A percentile compares a stretch with the other conserved stretches of the same genome.
Conservation (phyloP, 2,329 filamentous ascomycete species). For the Tricladium varicosporioides region DNA sequence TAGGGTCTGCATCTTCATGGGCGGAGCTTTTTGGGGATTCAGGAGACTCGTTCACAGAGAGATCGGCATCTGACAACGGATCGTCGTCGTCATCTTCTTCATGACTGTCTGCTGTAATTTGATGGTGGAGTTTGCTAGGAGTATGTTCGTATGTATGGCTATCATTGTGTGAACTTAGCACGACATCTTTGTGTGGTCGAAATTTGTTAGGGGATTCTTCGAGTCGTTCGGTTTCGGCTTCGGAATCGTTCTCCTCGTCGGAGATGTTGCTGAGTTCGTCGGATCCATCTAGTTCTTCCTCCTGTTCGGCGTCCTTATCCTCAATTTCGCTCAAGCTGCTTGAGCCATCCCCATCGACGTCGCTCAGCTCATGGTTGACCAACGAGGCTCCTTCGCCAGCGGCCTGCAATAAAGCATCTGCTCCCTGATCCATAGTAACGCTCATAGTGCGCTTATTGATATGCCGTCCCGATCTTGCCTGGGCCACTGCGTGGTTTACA, state of each 20-base stretch:
- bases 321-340: slow-evolving; percentile 93
- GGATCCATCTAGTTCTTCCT: slow-evolving; percentile 45
- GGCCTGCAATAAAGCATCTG: slow-evolving; percentile 29
- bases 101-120: slow-evolving; percentile 43
- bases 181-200: slow-evolving; percentile 57
- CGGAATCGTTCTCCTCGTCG: slow-evolving; percentile 67
- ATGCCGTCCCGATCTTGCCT: slow-evolving; percentile 24
- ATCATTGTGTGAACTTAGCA: slow-evolving; percentile 54
- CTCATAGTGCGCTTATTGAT: slow-evolving; percentile 30
- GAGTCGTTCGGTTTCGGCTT: slow-evolving; percentile 91
- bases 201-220: slow-evolving; percentile 79
- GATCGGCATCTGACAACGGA: slow-evolving; percentile 34
- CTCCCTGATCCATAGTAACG: slow-evolving; percentile 27
- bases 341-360: slow-evolving; percentile 67
- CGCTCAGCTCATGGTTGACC: slow-evolving; percentile 29
- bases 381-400: slow-evolving; percentile 26
- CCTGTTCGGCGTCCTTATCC: slow-evolving; percentile 69
- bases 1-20: slow-evolving; percentile 38
- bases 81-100: slow-evolving; percentile 40
- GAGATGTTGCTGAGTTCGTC: slow-evolving; percentile 36
- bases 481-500: slow-evolving; percentile 26
- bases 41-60: slow-evolving; percentile 38
- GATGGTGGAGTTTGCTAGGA: slow-evolving; percentile 73
- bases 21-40: slow-evolving; percentile 36
- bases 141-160: slow-evolving; percentile 61